phyloP scores from a whole-genome alignment of 208 protist genomes.

The Trypanosoma platydactyli region DNA sequence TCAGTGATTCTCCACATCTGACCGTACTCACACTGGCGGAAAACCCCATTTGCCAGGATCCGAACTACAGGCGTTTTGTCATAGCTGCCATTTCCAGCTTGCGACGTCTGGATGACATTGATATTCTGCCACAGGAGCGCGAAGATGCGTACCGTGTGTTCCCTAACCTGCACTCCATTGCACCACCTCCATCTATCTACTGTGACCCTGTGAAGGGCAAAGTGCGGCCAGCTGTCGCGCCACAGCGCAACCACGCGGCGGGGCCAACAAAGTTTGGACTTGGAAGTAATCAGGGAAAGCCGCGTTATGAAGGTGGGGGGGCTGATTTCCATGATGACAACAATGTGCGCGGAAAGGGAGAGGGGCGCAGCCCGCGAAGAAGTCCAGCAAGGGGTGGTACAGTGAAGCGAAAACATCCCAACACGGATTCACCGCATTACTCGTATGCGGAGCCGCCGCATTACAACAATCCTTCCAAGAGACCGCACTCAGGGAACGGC shows the following conservation, averaged over 20 bases:
- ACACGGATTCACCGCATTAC: slow-evolving; percentile 1
- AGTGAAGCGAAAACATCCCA: background rate
- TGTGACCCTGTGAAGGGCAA: slow-evolving; percentile 49
- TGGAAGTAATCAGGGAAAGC: slow-evolving; percentile 5
- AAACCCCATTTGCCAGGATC: slow-evolving; percentile 83
- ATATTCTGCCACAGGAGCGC: slow-evolving; percentile 70
- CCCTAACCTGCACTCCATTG: slow-evolving; percentile 70
- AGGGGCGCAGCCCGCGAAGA: background rate
- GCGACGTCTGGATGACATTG: slow-evolving; percentile 68
- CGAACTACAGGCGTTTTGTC: slow-evolving; percentile 89
- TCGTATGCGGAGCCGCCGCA: slow-evolving; percentile 5
- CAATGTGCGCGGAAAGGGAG: slow-evolving; percentile 1
- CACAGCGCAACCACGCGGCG: no score
- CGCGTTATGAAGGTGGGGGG: background rate
- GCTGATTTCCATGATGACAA: background rate
- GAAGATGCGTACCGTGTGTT: slow-evolving; percentile 66
- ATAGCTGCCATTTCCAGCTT: slow-evolving; percentile 79
- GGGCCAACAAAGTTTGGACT: no score
- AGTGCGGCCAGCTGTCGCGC: slow-evolving; percentile 24
- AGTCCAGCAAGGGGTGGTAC: slow-evolving; percentile 2
- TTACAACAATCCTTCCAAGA: background rate
- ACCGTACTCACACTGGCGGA: slow-evolving; percentile 76
- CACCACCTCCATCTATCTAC: slow-evolving; percentile 75
- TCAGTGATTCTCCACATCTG: slow-evolving; percentile 65
- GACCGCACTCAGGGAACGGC: slow-evolving; percentile 19